Conservation (phyloP, 345 rosid species). For the Zanthoxylum bungeanum region DNA sequence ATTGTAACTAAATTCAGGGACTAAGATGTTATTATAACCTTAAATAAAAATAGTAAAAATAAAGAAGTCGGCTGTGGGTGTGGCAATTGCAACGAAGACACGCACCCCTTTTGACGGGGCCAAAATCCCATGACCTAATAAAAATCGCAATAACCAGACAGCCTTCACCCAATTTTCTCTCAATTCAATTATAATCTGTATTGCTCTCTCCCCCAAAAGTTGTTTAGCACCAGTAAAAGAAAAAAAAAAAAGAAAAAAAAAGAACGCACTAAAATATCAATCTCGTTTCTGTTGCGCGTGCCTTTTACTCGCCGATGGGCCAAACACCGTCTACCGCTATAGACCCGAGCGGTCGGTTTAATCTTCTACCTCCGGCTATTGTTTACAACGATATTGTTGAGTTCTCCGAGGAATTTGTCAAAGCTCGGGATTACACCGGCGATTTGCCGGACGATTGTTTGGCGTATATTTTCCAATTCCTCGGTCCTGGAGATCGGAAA, state of each 20-base stretch:
- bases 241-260: not conserved
- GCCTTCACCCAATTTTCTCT: not conserved
- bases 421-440: conserved; percentile 38
- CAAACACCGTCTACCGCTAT: conserved; percentile 46
- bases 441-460: conserved; percentile 85
- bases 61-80: conserved; percentile 21
- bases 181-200: conserved; percentile 7
- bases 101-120: conserved; percentile 40
- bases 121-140: not conserved
- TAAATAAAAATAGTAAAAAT: not conserved
- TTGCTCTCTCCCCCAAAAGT: not conserved
- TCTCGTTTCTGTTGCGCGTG: conserved; percentile 17
- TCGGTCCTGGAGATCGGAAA: conserved; percentile 63
- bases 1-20: not conserved
- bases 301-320: conserved; percentile 36
- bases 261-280: not conserved
- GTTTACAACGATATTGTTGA: conserved; percentile 18
- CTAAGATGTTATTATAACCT: not conserved
- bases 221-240: not conserved
- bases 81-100: conserved; percentile 34
- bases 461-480: conserved; percentile 72
- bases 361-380: conserved; percentile 3
- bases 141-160: not conserved
- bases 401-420: conserved; percentile 6
- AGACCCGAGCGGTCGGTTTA: conserved; percentile 21